phyloP scores from a whole-genome alignment of 495 filamentous ascomycete species.

The Glarea lozoyensis region DNA sequence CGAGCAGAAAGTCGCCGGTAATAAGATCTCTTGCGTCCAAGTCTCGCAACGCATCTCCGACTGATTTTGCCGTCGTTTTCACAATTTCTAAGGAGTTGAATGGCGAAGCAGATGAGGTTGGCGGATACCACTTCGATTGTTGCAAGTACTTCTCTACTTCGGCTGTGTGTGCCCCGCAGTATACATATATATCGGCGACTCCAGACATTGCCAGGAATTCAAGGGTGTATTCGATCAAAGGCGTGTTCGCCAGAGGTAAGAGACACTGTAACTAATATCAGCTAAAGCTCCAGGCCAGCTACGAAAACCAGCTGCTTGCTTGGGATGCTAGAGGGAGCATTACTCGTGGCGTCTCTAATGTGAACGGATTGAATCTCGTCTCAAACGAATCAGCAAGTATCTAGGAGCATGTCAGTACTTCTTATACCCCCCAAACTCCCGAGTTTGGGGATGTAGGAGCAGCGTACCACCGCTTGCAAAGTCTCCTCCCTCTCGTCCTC shows the following conservation, averaged over 20 bases:
- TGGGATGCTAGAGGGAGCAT: conserved; percentile 20
- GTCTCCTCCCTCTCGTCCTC: conserved; percentile 72
- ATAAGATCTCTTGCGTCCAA: conserved; percentile 82
- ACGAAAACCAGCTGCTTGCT: not conserved
- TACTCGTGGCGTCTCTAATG: conserved; percentile 81
- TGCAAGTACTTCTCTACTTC: conserved; percentile 79
- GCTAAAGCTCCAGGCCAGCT: not conserved
- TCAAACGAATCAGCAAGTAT: conserved; percentile 90
- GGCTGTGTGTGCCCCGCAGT: conserved; percentile 83
- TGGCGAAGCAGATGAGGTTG: conserved; percentile 52
- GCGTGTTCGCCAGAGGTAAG: conserved; percentile 84
- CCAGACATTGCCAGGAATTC: conserved; percentile 93
- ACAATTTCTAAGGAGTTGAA: conserved; percentile 79
- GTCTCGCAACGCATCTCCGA: conserved; percentile 93
- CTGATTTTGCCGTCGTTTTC: conserved; percentile 68
- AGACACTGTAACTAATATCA: conserved; percentile 56
- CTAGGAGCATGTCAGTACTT: conserved; percentile 28
- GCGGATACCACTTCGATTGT: conserved; percentile 24
- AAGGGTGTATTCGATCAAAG: conserved; percentile 93
- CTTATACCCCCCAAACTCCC: conserved; percentile 5
- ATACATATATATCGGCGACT: conserved; percentile 85
- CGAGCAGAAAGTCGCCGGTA: conserved; percentile 80
- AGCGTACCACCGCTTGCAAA: conserved; percentile 75
- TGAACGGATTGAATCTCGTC: conserved; percentile 83
- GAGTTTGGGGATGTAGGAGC: not conserved